Evolutionary conservation across 2,329 filamentous ascomycete species (phyloP).

Genomic region (Microsporum ferrugineum): DNA sequence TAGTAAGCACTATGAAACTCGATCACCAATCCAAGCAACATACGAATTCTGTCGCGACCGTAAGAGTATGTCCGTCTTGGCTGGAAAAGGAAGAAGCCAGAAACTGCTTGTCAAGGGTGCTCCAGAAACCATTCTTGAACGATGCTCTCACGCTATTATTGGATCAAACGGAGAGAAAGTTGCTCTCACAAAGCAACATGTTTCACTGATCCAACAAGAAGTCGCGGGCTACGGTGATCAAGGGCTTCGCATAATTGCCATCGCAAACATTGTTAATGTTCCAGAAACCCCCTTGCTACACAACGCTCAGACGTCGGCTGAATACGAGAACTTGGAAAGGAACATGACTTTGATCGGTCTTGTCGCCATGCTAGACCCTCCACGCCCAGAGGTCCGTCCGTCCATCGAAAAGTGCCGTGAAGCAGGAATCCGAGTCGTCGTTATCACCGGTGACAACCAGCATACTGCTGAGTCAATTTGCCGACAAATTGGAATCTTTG

Average conservation of each 20-base stretch:
- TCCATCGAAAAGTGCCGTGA: conserved; percentile 84
- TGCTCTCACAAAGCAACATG: conserved; percentile 56
- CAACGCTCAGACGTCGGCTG: conserved; percentile 66
- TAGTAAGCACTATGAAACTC: conserved; percentile 72
- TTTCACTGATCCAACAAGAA: conserved; percentile 61
- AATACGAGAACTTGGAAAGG: conserved; percentile 82
- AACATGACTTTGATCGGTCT: conserved; percentile 89
- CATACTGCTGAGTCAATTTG: conserved; percentile 97
- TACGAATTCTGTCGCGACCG: conserved; percentile 96
- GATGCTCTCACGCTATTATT: conserved; percentile 71
- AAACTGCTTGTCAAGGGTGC: conserved; percentile 93
- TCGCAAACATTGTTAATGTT: conserved; percentile 73
- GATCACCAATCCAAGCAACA: conserved; percentile 64
- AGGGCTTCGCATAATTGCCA: conserved; percentile 85
- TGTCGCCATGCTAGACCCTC: conserved; percentile 92
- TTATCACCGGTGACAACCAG: conserved; percentile 96
- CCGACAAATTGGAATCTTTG: conserved; percentile 91
- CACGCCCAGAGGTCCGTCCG: conserved; percentile 75
- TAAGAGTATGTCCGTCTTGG: conserved; percentile 98
- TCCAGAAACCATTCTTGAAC: conserved; percentile 84
- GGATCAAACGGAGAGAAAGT: conserved; percentile 70
- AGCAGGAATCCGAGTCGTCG: conserved; percentile 90
- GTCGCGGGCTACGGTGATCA: conserved; percentile 82
- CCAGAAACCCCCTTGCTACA: conserved; percentile 56
- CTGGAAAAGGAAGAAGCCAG: conserved; percentile 56